Percentiles rank a stretch among this genome's conserved stretches.
These are phyloP conservation scores for Panus rudis DNA, from an alignment of 768 basidiomycete species.

Conservation along the genomic window DNA sequence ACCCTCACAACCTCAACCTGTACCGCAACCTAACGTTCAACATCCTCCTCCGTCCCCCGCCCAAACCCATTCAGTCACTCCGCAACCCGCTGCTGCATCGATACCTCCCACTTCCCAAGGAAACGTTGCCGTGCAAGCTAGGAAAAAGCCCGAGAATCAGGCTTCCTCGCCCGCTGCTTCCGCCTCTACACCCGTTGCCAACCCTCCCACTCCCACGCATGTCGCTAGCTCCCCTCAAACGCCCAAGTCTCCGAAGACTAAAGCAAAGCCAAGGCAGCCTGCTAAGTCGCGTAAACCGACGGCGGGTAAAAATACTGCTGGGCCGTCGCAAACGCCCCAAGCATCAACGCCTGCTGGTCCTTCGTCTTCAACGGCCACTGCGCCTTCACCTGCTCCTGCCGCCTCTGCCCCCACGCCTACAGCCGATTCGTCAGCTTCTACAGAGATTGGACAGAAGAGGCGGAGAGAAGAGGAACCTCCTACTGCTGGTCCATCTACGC, in stretches of 20 bases:
- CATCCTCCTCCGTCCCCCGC: slow-evolving; percentile 22
- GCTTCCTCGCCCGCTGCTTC: slow-evolving; percentile 17
- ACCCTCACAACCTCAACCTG: slow-evolving; percentile 1
- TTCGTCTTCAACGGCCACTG: slow-evolving; percentile 22
- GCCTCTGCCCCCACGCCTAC: slow-evolving; percentile 26
- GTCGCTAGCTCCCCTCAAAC: slow-evolving; percentile 52
- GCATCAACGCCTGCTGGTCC: not conserved
- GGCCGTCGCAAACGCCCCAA: no score
- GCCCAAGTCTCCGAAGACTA: slow-evolving; percentile 66
- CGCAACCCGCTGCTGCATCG: slow-evolving; percentile 25
- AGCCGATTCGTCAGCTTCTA: slow-evolving; percentile 23
- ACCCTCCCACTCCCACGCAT: slow-evolving; percentile 32
- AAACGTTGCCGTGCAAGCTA: slow-evolving; percentile 10
- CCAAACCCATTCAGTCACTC: slow-evolving; percentile 34
- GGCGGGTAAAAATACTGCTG: slow-evolving; percentile 10
- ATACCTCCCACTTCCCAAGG: slow-evolving; percentile 2
- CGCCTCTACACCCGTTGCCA: slow-evolving; percentile 46
- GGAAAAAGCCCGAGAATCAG: slow-evolving; percentile 14
- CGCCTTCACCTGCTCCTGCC: slow-evolving; percentile 27
- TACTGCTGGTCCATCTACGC: slow-evolving; percentile 8
- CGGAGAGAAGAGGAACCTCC: slow-evolving; percentile 44
- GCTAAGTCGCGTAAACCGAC: slow-evolving; percentile 27
- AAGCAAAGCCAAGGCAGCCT: slow-evolving; percentile 30
- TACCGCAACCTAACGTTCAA: slow-evolving; percentile 15
- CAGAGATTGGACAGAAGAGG: slow-evolving; percentile 31